phyloP scores from a whole-genome alignment of 1,284 basidiomycete species.

The Ustilago crameri region DNA sequence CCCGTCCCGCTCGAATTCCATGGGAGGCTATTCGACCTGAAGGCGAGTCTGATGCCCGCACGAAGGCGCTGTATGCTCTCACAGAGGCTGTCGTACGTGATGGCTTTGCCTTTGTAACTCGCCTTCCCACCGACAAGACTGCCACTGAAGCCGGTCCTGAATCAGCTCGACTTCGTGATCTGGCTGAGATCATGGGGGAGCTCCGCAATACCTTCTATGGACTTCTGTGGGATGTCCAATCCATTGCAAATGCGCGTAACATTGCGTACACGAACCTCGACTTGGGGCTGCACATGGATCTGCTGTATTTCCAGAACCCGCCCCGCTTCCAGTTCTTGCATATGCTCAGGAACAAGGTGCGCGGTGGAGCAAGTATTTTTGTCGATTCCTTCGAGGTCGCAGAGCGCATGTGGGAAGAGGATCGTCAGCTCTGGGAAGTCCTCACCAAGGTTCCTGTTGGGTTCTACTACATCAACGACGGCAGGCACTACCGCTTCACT shows the following conservation, averaged over 20 bases:
- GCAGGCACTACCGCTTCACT: constrained; percentile 81
- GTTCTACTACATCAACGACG: constrained; percentile 94
- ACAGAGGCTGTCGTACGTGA: constrained; percentile 69
- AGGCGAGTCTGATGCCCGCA: constrained; percentile 10
- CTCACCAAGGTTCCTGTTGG: constrained; percentile 77
- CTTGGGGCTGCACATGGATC: constrained; percentile 90
- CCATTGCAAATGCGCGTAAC: constrained; percentile 77
- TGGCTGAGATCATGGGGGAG: constrained; percentile 73
- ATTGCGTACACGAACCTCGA: constrained; percentile 94
- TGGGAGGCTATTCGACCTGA: constrained; percentile 40
- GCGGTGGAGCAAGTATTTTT: constrained; percentile 87
- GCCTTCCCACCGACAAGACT: constrained; percentile 73
- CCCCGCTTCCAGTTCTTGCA: constrained; percentile 92
- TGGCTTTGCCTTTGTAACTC: constrained; percentile 72
- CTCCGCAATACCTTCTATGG: constrained; percentile 92
- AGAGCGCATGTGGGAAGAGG: constrained; percentile 71
- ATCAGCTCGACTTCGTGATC: constrained; percentile 42
- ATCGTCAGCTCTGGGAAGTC: constrained; percentile 74
- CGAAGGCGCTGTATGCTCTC: constrained; percentile 58
- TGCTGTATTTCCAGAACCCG: constrained; percentile 71
- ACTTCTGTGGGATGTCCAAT: constrained; percentile 86
- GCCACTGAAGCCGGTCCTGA: constrained; percentile 28
- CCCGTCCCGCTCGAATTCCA: constrained; percentile 73
- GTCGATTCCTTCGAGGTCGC: constrained; percentile 84
- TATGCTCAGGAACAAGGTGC: constrained; percentile 77